These are phyloP conservation scores for Anethum foeniculum DNA, from an alignment of 140 eudicot genomes.

Conservation along the genomic window DNA sequence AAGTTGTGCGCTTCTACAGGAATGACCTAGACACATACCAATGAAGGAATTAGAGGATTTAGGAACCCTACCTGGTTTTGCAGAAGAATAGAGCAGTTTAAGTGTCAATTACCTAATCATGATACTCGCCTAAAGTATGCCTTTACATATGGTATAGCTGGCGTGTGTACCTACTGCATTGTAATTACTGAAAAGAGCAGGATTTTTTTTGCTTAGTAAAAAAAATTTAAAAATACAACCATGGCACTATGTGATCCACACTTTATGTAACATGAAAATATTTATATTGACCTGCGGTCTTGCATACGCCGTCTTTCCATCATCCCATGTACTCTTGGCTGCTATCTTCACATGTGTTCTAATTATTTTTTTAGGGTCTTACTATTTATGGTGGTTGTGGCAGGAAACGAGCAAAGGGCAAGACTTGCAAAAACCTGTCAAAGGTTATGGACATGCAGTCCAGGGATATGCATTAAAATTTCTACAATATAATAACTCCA, in stretches of 20 bases:
- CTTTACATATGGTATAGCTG: background rate
- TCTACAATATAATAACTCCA: conserved; percentile 40
- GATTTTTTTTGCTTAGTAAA: no score
- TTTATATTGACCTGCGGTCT: background rate
- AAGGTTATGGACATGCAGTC: conserved; percentile 32
- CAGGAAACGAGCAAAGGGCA: conserved; percentile 50
- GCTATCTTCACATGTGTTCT: background rate
- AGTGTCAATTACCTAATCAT: background rate
- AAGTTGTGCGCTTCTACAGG: background rate
- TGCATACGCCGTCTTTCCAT: background rate
- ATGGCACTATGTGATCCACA: background rate
- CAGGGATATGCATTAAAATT: conserved; percentile 62
- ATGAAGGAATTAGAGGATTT: background rate
- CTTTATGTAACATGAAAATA: background rate
- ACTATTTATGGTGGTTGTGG: conserved; percentile 14
- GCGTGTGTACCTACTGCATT: background rate
- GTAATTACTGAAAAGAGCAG: background rate
- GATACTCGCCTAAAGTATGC: background rate
- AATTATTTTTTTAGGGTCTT: background rate
- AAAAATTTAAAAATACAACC: background rate
- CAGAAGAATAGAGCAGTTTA: background rate
- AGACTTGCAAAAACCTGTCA: conserved; percentile 26
- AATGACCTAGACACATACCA: background rate
- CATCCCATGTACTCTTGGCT: background rate
- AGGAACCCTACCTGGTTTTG: background rate